Evolutionary conservation across 2,329 filamentous ascomycete genomes (phyloP).

Genomic region (Dactylellina sp.): DNA sequence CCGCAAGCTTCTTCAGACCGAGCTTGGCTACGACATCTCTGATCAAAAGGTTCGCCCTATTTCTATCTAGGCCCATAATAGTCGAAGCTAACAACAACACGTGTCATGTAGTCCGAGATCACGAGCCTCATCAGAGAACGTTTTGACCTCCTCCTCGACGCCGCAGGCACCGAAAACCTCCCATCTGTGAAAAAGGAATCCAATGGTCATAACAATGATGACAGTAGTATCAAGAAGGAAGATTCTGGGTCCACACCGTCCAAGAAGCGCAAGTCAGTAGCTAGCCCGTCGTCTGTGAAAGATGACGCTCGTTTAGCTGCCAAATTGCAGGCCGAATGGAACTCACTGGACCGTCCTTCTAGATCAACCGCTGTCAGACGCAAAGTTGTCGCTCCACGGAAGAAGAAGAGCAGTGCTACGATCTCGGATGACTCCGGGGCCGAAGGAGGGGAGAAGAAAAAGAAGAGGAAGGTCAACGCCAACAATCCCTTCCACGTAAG

Average conservation of each 20-base stretch:
- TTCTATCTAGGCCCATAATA: neutral
- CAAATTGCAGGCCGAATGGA: constrained; percentile 90
- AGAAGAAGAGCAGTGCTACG: constrained; percentile 77
- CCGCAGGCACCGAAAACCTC: constrained; percentile 64
- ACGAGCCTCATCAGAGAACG: constrained; percentile 78
- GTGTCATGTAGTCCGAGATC: constrained; percentile 71
- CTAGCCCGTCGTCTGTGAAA: constrained; percentile 68
- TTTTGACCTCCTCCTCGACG: constrained; percentile 76
- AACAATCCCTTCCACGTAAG: constrained; percentile 89
- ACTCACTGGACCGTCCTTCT: constrained; percentile 72
- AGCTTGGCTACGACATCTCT: constrained; percentile 71
- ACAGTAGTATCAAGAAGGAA: constrained; percentile 59
- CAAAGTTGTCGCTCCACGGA: constrained; percentile 72
- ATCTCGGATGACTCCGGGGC: constrained; percentile 75
- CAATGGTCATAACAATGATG: constrained; percentile 63
- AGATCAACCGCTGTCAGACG: constrained; percentile 71
- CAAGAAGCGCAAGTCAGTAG: constrained; percentile 66
- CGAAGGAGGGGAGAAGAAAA: constrained; percentile 65
- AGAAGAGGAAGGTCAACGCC: constrained; percentile 76
- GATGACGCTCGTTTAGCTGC: constrained; percentile 89
- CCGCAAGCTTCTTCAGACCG: constrained; percentile 70
- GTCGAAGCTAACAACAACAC: constrained; percentile 7
- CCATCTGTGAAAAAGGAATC: constrained; percentile 62
- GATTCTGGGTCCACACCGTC: constrained; percentile 61
- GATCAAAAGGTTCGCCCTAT: constrained; percentile 69